These are phyloP conservation scores for Boehmeria nivea DNA, from an alignment of 306 rosid genomes.

Conservation along the genomic window DNA sequence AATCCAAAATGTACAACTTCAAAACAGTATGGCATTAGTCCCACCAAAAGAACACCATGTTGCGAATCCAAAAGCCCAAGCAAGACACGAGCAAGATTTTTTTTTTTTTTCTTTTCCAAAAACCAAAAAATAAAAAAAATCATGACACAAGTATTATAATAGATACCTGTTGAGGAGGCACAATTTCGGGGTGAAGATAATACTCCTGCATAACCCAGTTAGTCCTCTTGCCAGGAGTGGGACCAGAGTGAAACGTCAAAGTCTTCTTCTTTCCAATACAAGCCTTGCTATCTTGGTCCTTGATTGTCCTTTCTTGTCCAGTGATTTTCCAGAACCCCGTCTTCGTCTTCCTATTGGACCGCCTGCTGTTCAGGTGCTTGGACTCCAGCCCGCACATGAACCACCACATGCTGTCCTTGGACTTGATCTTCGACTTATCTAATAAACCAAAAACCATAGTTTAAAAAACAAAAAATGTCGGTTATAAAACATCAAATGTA, in stretches of 20 bases:
- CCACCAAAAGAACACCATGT: too few relatives aligned
- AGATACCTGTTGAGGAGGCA: neutral
- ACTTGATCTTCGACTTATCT: slow-evolving; percentile 31
- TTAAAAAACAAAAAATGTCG: neutral
- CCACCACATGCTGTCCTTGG: slow-evolving; percentile 53
- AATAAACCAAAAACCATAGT: neutral
- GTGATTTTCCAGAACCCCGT: slow-evolving; percentile 73
- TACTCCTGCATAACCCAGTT: slow-evolving; percentile 73
- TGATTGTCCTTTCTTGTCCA: slow-evolving; percentile 35
- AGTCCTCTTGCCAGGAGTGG: slow-evolving; percentile 25
- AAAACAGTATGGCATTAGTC: too few relatives aligned
- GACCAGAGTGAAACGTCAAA: slow-evolving; percentile 42
- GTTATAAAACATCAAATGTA: too few relatives aligned
- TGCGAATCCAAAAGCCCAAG: too few relatives aligned
- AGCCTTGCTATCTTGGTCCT: slow-evolving; percentile 7
- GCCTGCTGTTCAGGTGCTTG: slow-evolving; percentile 28
- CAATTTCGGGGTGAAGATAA: slow-evolving; percentile 8
- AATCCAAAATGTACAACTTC: too few relatives aligned
- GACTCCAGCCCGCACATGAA: slow-evolving; percentile 39
- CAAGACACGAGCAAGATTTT: too few relatives aligned
- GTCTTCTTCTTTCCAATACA: slow-evolving; percentile 60
- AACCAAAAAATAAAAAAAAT: too few relatives aligned
- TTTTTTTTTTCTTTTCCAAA: too few relatives aligned
- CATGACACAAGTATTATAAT: too few relatives aligned
- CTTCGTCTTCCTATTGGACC: slow-evolving; percentile 35